Evolutionary conservation across 768 basidiomycete genomes (phyloP).

Genomic region (Clavulina sp.): DNA sequence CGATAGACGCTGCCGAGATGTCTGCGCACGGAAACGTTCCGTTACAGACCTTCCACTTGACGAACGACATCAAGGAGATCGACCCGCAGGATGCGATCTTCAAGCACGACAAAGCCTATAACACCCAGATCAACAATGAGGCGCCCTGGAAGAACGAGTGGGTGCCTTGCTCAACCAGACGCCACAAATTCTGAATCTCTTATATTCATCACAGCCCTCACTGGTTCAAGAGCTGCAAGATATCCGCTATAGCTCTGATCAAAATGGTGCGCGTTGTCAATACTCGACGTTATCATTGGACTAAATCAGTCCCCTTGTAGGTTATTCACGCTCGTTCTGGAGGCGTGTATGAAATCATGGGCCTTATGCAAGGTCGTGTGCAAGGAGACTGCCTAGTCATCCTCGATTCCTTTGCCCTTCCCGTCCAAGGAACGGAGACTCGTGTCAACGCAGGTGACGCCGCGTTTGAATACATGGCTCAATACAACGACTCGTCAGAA

Average conservation of each 20-base stretch:
- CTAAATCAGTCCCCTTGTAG: slow-evolving; percentile 11
- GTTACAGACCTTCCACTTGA: slow-evolving; percentile 52
- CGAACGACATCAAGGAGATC: slow-evolving; percentile 52
- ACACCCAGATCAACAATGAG: slow-evolving; percentile 46
- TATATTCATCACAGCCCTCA: slow-evolving; percentile 19
- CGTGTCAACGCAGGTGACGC: slow-evolving; percentile 91
- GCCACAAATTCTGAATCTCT: neutral
- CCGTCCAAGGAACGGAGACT: slow-evolving; percentile 96
- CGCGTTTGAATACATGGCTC: slow-evolving; percentile 97
- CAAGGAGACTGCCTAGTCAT: slow-evolving; percentile 32
- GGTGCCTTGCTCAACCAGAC: neutral
- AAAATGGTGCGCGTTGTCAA: slow-evolving; percentile 26
- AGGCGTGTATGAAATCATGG: slow-evolving; percentile 98
- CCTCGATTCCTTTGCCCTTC: slow-evolving; percentile 93
- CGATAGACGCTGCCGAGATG: neutral
- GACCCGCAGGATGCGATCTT: slow-evolving; percentile 68
- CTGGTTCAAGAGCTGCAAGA: slow-evolving; percentile 29
- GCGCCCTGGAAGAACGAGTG: slow-evolving; percentile 82
- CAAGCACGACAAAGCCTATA: slow-evolving; percentile 49
- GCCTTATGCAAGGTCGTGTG: slow-evolving; percentile 95
- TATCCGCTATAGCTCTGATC: slow-evolving; percentile 31
- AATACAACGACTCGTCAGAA: slow-evolving; percentile 67
- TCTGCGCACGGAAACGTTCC: slow-evolving; percentile 30
- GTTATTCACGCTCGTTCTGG: slow-evolving; percentile 80
- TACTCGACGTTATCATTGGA: neutral